A percentile compares a stretch with the other conserved stretches of the same genome.
phyloP scores from a whole-genome alignment of 192 early-diverging fungal genomes.

The Umbelopsis vinacea region DNA sequence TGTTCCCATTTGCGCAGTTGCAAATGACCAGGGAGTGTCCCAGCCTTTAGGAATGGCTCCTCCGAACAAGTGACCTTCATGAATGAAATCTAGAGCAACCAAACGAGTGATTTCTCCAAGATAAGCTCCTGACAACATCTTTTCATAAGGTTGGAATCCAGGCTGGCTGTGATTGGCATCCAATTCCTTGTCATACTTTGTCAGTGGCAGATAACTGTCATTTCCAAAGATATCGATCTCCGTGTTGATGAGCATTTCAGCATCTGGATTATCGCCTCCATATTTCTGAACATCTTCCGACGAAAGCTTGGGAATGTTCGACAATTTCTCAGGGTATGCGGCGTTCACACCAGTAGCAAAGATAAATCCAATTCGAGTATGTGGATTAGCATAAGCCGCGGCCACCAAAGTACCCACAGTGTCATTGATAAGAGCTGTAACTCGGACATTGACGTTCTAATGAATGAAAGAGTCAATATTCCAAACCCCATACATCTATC shows the following conservation, averaged over 20 bases:
- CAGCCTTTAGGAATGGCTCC: constrained; percentile 61
- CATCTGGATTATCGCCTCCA: constrained; percentile 49
- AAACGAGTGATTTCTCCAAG: constrained; percentile 89
- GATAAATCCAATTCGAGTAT: constrained; percentile 85
- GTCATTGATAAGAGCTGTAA: constrained; percentile 94
- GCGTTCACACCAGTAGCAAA: constrained; percentile 95
- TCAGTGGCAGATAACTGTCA: constrained; percentile 77
- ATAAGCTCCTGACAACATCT: constrained; percentile 95
- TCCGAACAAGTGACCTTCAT: constrained; percentile 74
- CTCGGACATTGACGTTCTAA: constrained; percentile 67
- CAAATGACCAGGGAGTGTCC: constrained; percentile 60
- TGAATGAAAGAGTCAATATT: neutral
- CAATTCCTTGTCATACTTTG: constrained; percentile 82
- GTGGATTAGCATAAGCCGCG: constrained; percentile 82
- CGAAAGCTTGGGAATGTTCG: constrained; percentile 73
- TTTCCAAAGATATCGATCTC: constrained; percentile 91
- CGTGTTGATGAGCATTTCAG: constrained; percentile 92
- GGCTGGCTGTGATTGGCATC: constrained; percentile 82
- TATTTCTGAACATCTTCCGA: constrained; percentile 44
- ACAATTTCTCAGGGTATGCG: constrained; percentile 85
- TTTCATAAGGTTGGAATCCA: constrained; percentile 90
- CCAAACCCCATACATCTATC: neutral
- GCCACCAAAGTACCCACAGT: constrained; percentile 92
- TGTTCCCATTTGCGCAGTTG: constrained; percentile 46
- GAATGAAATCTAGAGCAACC: constrained; percentile 78